Conservation (phyloP, 176 grass and related monocot species). For the Oryza glaberrima region DNA sequence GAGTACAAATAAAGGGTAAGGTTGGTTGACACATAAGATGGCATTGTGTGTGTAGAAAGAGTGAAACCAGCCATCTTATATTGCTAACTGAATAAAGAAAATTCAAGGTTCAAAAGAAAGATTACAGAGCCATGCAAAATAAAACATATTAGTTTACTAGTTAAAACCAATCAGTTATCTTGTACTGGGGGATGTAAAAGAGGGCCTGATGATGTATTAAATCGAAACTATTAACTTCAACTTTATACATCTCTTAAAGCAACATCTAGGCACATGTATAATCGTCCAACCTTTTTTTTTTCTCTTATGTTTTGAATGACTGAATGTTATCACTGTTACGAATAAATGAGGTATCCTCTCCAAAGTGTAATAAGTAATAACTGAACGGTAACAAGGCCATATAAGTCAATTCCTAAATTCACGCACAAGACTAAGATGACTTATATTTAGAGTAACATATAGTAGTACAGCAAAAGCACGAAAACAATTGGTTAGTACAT, state of each 20-base stretch:
- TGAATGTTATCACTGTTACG: neutral
- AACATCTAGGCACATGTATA: neutral
- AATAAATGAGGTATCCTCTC: neutral
- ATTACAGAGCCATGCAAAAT: neutral
- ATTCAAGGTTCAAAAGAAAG: neutral
- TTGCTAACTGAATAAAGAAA: neutral
- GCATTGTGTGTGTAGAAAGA: conserved; percentile 7
- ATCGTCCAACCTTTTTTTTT: neutral
- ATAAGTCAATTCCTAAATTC: neutral
- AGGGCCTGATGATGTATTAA: neutral
- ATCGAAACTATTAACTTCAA: neutral
- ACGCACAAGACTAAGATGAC: neutral
- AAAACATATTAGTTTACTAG: neutral
- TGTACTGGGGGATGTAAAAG: neutral
- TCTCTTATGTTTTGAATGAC: neutral
- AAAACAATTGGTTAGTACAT: neutral
- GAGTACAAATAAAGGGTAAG: neutral
- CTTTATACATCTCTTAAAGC: neutral
- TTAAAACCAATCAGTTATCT: neutral
- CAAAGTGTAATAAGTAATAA: neutral
- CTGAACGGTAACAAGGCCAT: neutral
- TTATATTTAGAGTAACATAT: neutral
- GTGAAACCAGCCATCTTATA: neutral
- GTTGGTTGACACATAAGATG: neutral
- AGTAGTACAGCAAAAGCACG: neutral